phyloP scores from a whole-genome alignment of 78 protist species.

The Capsaspora owczarzaki region DNA sequence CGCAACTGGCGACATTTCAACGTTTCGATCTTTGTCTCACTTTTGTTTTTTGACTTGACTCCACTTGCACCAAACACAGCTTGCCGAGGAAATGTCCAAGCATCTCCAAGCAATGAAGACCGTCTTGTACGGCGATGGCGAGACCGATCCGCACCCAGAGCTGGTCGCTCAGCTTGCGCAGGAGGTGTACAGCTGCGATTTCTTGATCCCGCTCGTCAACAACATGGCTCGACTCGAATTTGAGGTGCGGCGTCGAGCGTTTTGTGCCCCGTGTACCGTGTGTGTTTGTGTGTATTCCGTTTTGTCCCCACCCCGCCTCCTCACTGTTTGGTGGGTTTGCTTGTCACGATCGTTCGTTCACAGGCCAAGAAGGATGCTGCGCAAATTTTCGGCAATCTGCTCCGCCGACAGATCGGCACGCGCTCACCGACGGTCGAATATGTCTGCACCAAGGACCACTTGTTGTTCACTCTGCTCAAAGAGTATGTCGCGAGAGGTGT shows the following conservation, averaged over 20 bases:
- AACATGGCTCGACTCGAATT: slow-evolving; percentile 56
- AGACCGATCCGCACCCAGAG: slow-evolving; percentile 46
- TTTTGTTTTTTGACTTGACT: too few species aligned
- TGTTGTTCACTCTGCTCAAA: slow-evolving; percentile 47
- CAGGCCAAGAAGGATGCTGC: slow-evolving; percentile 71
- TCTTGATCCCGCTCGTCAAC: slow-evolving; percentile 33
- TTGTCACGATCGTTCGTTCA: too few species aligned
- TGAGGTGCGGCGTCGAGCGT: slow-evolving; percentile 21
- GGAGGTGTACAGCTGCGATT: slow-evolving; percentile 39
- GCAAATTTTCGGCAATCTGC: slow-evolving; percentile 61
- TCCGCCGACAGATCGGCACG: slow-evolving; percentile 47
- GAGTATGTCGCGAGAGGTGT: slow-evolving; percentile 37
- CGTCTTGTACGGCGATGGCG: slow-evolving; percentile 56
- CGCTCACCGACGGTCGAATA: slow-evolving; percentile 71
- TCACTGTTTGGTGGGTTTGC: too few species aligned
- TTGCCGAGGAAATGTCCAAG: slow-evolving; percentile 19
- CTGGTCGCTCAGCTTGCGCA: slow-evolving; percentile 22
- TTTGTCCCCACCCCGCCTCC: too few species aligned
- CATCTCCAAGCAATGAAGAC: slow-evolving; percentile 26
- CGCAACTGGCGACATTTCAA: too few species aligned
- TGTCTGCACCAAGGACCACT: slow-evolving; percentile 26
- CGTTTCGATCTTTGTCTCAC: too few species aligned
- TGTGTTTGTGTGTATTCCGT: background rate
- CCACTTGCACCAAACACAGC: too few species aligned
- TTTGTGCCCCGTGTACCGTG: background rate